These are phyloP conservation scores for Podospora australis DNA, from an alignment of 495 filamentous ascomycete species.

Conservation along the genomic window DNA sequence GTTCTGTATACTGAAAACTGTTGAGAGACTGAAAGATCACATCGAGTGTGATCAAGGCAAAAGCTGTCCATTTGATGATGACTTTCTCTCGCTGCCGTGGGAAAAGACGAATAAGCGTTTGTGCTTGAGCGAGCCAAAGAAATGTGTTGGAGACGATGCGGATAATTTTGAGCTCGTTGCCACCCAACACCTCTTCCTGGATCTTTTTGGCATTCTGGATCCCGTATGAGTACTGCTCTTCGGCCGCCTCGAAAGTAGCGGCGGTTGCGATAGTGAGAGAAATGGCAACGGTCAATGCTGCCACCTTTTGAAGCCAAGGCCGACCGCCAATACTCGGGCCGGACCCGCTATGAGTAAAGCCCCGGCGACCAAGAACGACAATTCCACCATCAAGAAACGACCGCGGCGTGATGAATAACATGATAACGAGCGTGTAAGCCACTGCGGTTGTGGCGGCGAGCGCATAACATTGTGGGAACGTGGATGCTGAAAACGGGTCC, in stretches of 20 bases:
- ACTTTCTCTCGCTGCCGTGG: conserved; percentile 95
- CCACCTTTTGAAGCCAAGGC: conserved; percentile 94
- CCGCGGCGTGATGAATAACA: conserved; percentile 85
- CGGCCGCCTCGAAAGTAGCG: conserved; percentile 78
- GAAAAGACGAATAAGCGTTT: conserved; percentile 91
- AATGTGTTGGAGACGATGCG: conserved; percentile 90
- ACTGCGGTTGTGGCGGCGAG: conserved; percentile 87
- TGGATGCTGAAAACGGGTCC: conserved; percentile 89
- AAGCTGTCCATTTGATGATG: conserved; percentile 97
- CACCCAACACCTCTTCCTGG: conserved; percentile 67
- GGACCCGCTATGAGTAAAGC: conserved; percentile 74
- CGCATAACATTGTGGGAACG: conserved; percentile 83
- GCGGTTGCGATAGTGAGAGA: conserved; percentile 89
- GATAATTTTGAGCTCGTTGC: conserved; percentile 78
- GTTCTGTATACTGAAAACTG: conserved; percentile 60
- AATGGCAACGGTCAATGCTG: conserved; percentile 80
- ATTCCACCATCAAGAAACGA: conserved; percentile 82
- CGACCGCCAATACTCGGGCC: conserved; percentile 84
- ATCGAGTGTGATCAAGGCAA: conserved; percentile 85
- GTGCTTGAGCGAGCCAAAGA: conserved; percentile 94
- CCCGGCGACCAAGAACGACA: conserved; percentile 72
- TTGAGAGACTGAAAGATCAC: conserved; percentile 83
- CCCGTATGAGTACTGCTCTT: conserved; percentile 66
- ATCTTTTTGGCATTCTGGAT: conserved; percentile 65
- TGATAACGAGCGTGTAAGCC: conserved; percentile 88